Evolutionary conservation across 345 rosid genomes (phyloP), one percentile per base, ranked within the genome.

Genomic region (Populus davidiana): DNA sequence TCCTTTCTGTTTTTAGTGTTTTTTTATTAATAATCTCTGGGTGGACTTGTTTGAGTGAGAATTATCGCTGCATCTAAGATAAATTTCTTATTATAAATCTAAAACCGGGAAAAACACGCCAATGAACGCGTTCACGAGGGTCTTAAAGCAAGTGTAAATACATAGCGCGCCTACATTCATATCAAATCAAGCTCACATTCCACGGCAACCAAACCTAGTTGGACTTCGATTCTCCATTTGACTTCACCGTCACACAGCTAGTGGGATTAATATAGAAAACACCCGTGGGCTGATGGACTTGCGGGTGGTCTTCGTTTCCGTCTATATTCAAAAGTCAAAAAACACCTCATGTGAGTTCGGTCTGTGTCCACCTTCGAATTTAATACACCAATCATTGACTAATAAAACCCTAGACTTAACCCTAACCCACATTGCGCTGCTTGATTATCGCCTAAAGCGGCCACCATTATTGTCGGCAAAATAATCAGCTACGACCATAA

Each of bases 161-260:
- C 1, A 13, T 11, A 54, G 18, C n/a, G 14, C 43, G 38, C 14
- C 50, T n/a, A 18, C n/a, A 18, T 38, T 36, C 7, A 66, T 7
- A 5, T 38, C 27, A 62, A 39, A 18, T 29, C 21, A 31, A 25
- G 44, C 49, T 79, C 80, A 41, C 29, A 72, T 49, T 76, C 80
- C 66, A 35, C 56, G 31, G 20, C 6, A 29, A 78, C 54, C n/a
- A 14, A 47, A 47, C 44, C 47, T 49, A 18, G 20, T 44, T 54
- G 78, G 74, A 56, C 78, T 66, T 72, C 44, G 66, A 72, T 68
- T 81, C 29, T n/a, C 5, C 18, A 36, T 49, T 77, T 74, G 83
- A 77, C 69, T 76, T 41, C 5, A 31, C 1, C 27, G 47, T 17
- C 23, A 21, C 18, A 1, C 27, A 21, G 14, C 16, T 21, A 3